Percentiles rank a stretch among this genome's conserved stretches.
These are phyloP conservation scores for Byssochlamys sp. DNA, from an alignment of 2,329 filamentous ascomycete genomes.

Conservation along the genomic window DNA sequence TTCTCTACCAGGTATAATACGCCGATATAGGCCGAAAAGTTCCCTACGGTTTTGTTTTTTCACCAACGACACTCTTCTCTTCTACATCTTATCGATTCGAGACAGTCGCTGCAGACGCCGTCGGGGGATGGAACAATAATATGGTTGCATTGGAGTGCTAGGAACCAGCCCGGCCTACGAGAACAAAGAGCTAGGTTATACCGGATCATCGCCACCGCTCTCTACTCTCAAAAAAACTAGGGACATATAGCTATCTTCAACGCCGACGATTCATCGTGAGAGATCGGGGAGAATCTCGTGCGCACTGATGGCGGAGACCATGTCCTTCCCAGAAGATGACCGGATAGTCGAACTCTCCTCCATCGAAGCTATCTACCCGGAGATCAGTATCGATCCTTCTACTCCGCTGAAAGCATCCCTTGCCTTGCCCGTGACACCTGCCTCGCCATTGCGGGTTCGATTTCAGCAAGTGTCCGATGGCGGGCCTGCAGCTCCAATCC, in stretches of 20 bases:
- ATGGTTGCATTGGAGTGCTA: not conserved
- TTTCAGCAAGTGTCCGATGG: constrained; percentile 30
- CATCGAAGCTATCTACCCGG: constrained; percentile 54
- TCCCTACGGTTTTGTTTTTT: not conserved
- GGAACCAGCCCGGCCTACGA: not conserved
- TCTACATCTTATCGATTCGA: not conserved
- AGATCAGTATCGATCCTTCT: constrained; percentile 42
- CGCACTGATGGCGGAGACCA: constrained; percentile 27
- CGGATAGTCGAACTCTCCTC: constrained; percentile 51
- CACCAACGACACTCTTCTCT: not conserved
- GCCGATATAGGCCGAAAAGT: not conserved
- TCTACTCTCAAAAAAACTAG: not conserved
- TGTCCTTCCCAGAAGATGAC: constrained; percentile 41
- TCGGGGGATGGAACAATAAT: not conserved
- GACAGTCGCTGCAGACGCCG: not conserved
- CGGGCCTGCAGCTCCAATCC: constrained; percentile 22
- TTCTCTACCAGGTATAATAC: not conserved
- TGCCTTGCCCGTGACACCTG: constrained; percentile 47
- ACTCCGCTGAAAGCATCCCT: constrained; percentile 43
- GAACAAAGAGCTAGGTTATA: not conserved
- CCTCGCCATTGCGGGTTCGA: constrained; percentile 41
- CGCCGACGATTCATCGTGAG: not conserved
- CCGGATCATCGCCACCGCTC: not conserved
- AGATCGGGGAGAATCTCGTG: not conserved
- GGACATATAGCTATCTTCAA: not conserved